Base-by-base conservation (phyloP, 768 basidiomycete genomes). In the Kwoniella europaea region DNA sequence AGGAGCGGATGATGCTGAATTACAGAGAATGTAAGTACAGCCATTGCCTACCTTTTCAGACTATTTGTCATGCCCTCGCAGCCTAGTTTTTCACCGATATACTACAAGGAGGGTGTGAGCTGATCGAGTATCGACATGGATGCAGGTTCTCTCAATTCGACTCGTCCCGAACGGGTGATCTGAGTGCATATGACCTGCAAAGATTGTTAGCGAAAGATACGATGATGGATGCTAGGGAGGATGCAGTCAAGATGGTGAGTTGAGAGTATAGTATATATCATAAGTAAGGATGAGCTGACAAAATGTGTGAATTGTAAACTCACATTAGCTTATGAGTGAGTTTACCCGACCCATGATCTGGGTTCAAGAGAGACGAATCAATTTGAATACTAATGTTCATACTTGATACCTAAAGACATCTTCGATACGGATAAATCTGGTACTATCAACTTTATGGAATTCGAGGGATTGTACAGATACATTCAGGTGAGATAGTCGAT, bases 211-310 rank as follows among this genome's bases (percentile, higher is more conserved):
- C 80, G 4, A 80, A 81, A 57, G 81, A 82, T 63, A 71, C 73
- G n/a, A 76, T 74, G 68, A 83, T 83, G 73, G 79, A 81, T 52
- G 77, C 82, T n/a, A 75, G 81, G 61, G 82, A 83, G 61, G 82
- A 83, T 67, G 81, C 80, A 56, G 82, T 83, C 41, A 83, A 83
- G 76, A 83, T 83, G 82, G 79, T 83, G 66, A 69, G 82, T 76
- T 46, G 46, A 9, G n/a, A n/a, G n/a, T n/a, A n/a, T n/a, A n/a
- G n/a, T n/a, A n/a, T n/a, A n/a, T n/a, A n/a, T n/a, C n/a, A n/a
- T n/a, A n/a, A n/a, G n/a, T n/a, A n/a, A n/a, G n/a, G n/a, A n/a
- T n/a, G n/a, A 27, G 27, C 27, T 27, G 27, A 27, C 27, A n/a
- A n/a, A n/a, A n/a, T n/a, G n/a, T n/a, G n/a, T n/a, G n/a, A n/a